Base-by-base conservation (phyloP, 768 basidiomycete species). In the Calocybe indica region DNA sequence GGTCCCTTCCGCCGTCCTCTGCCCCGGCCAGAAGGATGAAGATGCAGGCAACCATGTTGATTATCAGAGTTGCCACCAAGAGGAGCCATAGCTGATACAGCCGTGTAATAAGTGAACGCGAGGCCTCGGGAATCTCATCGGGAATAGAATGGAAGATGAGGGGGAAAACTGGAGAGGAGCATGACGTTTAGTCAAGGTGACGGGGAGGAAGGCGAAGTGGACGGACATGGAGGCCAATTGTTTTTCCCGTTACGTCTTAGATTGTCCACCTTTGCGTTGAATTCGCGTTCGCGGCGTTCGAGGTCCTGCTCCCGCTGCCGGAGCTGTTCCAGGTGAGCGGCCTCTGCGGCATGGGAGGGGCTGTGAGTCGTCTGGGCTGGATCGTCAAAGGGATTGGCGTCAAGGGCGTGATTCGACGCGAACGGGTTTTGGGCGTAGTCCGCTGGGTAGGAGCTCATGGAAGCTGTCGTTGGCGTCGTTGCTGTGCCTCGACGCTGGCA, bases 1-100 rank as follows among this genome's bases (percentile, higher is more conserved):
- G 69, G 63, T 92, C 90, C 52, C 82, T 76, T 51, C 82, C 86
- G 43, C 85, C 89, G 55, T 89, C 84, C 37, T 70, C 65, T 41
- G 80, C 77, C 47, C 93, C 93, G 5, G 85, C 75, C 40, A 88
- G 70, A 55, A 97, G 79, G 54, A 97, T 73, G 59, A 88, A 78
- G 59, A 98, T 85, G 63, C 89, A 94, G 28, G 89, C 88, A 45
- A 97, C 73, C 71, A 96, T 77, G 72, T 99, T 99, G 61, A 97
- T 53, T 60, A 94, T 64, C 44, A 98, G 73, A 6, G 92, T 93
- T 35, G 68, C 78, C 15, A 83, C 58, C 15, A 99, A 85, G 52
- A 92, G 82, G 38, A 98, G 83, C 96, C 96, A 99, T 57, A 98
- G 78, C 60, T 91, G 85, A 62, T 89, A 98, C 51, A 99, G 68